A percentile compares a stretch with the other conserved stretches of the same genome.
Evolutionary conservation across 129 eudicot genomes (phyloP).

Genomic region (Oenanthe sinensis): DNA sequence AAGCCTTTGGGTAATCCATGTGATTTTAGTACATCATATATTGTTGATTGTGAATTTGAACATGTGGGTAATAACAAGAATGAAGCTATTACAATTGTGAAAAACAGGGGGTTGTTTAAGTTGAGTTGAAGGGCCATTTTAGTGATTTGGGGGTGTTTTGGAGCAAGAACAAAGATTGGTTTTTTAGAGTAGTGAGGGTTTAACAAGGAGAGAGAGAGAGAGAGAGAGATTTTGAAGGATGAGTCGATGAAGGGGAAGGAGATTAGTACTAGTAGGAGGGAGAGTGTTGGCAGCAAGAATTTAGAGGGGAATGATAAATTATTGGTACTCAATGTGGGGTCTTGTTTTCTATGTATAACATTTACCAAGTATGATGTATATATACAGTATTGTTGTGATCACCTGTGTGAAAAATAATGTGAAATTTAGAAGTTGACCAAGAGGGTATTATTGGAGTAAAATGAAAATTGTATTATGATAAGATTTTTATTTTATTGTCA

Average conservation of each 20-base stretch:
- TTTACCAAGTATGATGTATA: no score
- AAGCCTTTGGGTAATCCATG: conserved; percentile 76
- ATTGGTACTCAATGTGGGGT: conserved; percentile 40
- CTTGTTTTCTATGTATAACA: background rate
- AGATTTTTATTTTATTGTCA: no score
- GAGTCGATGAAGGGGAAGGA: background rate
- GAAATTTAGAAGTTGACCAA: no score
- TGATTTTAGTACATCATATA: conserved; percentile 49
- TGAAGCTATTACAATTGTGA: conserved; percentile 22
- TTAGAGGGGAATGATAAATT: conserved; percentile 78
- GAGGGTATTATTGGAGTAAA: no score
- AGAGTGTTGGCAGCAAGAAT: conserved; percentile 50
- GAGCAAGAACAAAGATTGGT: background rate
- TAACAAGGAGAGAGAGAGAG: conserved; percentile 21
- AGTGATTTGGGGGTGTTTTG: conserved; percentile 10
- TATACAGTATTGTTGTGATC: no score
- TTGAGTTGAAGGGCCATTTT: conserved; percentile 3
- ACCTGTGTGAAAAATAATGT: no score
- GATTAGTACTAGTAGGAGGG: conserved; percentile 3
- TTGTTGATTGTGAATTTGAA: conserved; percentile 26
- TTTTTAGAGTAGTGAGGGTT: conserved; percentile 25
- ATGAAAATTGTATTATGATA: no score
- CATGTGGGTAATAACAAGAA: background rate
- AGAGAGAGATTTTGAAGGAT: no score
- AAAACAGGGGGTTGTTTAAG: background rate